phyloP scores from a whole-genome alignment of 495 filamentous ascomycete species.

The Elasticomyces elasticus region DNA sequence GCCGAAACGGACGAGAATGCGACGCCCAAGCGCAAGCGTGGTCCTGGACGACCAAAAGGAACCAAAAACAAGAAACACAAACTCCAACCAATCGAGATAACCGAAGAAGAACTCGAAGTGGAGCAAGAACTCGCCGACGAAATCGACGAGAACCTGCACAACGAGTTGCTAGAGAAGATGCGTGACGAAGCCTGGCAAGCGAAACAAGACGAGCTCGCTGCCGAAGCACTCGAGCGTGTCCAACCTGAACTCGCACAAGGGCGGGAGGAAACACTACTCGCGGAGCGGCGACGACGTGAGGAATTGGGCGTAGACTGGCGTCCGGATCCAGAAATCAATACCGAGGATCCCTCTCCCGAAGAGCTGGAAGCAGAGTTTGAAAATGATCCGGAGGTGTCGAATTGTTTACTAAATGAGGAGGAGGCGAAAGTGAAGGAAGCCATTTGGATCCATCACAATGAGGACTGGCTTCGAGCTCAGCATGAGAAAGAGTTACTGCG shows the following conservation, averaged over 20 bases:
- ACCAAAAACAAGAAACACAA: conserved; percentile 2
- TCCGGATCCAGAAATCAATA: neutral
- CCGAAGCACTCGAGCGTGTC: neutral
- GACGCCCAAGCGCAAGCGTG: conserved; percentile 1
- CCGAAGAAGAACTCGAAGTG: conserved; percentile 27
- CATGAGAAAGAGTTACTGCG: conserved; percentile 65
- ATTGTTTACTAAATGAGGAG: conserved; percentile 58
- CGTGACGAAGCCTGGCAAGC: conserved; percentile 8
- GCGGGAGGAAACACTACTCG: neutral
- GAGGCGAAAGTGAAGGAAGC: conserved; percentile 72
- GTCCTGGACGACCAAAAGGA: too few relatives aligned
- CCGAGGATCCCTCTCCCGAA: neutral
- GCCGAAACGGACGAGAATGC: neutral
- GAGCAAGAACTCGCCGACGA: conserved; percentile 30
- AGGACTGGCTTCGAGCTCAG: conserved; percentile 74
- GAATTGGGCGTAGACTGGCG: conserved; percentile 11
- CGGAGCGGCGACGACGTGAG: neutral
- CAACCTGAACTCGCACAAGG: neutral
- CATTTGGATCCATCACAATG: conserved; percentile 90
- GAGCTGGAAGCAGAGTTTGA: conserved; percentile 37
- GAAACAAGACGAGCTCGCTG: conserved; percentile 5
- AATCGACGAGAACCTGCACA: conserved; percentile 19
- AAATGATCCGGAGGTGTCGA: conserved; percentile 71
- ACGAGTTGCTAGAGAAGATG: conserved; percentile 9
- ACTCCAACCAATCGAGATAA: conserved; percentile 19